Evolutionary conservation across 192 early-diverging fungal genomes (phyloP), one percentile per base, ranked within the genome.

Genomic region (Neocallimastix lanati): DNA sequence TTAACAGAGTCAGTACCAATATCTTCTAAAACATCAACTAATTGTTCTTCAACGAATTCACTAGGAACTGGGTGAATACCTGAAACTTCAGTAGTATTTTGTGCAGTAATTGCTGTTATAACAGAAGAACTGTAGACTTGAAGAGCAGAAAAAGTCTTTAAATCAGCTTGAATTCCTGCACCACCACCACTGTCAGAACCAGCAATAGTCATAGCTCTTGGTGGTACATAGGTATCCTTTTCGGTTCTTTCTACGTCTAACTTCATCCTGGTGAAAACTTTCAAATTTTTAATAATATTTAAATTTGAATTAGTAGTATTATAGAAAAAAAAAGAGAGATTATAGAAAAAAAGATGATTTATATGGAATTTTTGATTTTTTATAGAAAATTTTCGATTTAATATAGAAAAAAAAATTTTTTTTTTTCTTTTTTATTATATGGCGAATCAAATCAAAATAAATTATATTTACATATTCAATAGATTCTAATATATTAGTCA

Each of bases 51-150:
- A 12, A 96, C 89, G 85, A 95, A 91, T 12, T 82, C 83, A 0
- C 87, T 81, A 11, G 91, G 88, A 16, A 94, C 82, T 1, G 89
- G 79, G 50, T 88, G 85, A 37, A 93, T 86, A 18, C 87, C 89
- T 79, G 91, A 89, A 13, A 96, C 95, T 25, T 89, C 90, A n/a
- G 90, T 77, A 0, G 95, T 96, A 83, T 96, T 96, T 82, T 96
- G 95, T 12, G 93, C 93, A 0, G 95, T 96, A 27, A 94, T 78
- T 1, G 93, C 93, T 14, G 93, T 92, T 21, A 96, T 79, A 16
- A 91, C 93, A 6, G 92, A 91, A 0, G 92, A 86, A 14, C 92
- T 92, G 85, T 91, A 94, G 3, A 92, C 89, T 6, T 85, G 84
- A 21, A 92, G 80, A 5, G 92, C 88, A 30, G 91, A 93, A 83